Conservation (phyloP, 257 asterid genomes). For the Nicotiana obtusifolia region DNA sequence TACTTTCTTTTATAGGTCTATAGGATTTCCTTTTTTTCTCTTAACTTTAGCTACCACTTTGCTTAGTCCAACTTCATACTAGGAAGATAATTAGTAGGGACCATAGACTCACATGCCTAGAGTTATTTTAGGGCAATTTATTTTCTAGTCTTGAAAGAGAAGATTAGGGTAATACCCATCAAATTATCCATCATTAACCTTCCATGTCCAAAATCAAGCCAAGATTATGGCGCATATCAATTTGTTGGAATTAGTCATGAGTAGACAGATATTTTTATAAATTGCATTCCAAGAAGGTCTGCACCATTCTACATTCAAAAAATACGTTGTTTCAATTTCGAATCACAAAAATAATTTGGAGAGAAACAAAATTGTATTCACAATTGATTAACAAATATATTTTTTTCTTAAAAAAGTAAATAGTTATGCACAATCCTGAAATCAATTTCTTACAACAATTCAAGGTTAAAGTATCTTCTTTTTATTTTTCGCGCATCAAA, state of each 20-base stretch:
- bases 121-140: not conserved
- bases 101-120: slow-evolving; percentile 4
- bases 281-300: no score
- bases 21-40: not conserved
- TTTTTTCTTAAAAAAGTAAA: no score
- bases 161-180: not conserved
- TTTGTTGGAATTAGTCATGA: not conserved
- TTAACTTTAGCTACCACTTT: not conserved
- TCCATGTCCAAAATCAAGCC: not conserved
- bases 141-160: not conserved
- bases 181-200: not conserved
- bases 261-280: no score
- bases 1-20: slow-evolving; percentile 3
- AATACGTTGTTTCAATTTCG: no score
- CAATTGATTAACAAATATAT: no score
- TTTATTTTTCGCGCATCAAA: no score
- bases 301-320: no score
- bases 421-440: no score
- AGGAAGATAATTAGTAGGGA: not conserved
- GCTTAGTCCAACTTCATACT: not conserved
- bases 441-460: no score
- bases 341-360: no score
- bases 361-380: no score
- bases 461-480: no score
- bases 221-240: not conserved